Evolutionary conservation across 1,284 basidiomycete species (phyloP).

Genomic region (Ustilago hordei): DNA sequence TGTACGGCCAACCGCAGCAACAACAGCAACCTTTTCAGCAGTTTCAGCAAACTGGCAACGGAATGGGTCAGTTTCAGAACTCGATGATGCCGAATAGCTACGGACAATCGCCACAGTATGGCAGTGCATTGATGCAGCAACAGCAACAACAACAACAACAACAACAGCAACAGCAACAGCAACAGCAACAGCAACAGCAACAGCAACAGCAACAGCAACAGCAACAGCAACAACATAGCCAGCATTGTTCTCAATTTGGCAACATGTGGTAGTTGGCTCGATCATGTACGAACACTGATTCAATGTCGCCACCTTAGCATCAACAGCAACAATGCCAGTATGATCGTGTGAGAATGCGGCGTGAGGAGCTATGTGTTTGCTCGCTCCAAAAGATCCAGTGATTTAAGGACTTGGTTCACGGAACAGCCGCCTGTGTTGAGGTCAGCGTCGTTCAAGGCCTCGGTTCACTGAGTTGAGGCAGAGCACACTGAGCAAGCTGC

Average conservation of each 20-base stretch:
- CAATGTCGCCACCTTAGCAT: neutral
- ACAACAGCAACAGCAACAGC: constrained; percentile 35
- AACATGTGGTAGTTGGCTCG: constrained; percentile 28
- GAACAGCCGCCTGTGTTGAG: neutral
- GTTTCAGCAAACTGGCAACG: neutral
- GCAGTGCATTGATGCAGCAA: constrained; percentile 21
- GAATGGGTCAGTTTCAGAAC: neutral
- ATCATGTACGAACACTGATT: neutral
- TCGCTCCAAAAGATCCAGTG: neutral
- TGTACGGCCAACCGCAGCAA: constrained; percentile 15
- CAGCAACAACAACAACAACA: constrained; percentile 45
- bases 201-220: constrained; percentile 38
- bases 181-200: constrained; percentile 40
- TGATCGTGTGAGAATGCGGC: neutral
- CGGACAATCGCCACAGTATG: constrained; percentile 22
- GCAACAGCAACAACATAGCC: constrained; percentile 41
- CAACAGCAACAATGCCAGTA: neutral
- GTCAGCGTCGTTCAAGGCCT: neutral
- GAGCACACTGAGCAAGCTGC: neutral
- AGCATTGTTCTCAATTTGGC: constrained; percentile 36
- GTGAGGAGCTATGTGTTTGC: too few species aligned
- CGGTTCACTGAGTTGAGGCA: neutral
- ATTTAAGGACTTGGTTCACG: neutral
- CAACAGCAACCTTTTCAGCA: constrained; percentile 22
- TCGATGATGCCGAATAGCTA: constrained; percentile 37